Percentiles rank a stretch among this genome's conserved stretches.
Evolutionary conservation across 2,329 filamentous ascomycete genomes (phyloP).

Genomic region (Cordyceps fumosorosea): DNA sequence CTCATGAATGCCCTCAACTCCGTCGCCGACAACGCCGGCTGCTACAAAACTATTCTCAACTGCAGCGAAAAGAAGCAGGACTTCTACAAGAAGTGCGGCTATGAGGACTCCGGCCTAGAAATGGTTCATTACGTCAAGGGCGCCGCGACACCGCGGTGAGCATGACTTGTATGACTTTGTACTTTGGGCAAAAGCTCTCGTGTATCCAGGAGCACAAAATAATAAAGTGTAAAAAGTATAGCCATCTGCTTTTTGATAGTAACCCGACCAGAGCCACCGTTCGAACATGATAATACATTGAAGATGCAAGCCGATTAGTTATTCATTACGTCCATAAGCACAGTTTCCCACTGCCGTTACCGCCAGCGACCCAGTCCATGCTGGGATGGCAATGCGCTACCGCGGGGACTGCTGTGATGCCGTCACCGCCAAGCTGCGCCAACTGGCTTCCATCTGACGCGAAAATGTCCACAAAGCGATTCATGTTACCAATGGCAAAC

Average conservation of each 20-base stretch:
- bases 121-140: slow-evolving; percentile 12
- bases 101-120: slow-evolving; percentile 12
- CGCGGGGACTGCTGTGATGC: slow-evolving; percentile 89
- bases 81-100: slow-evolving; percentile 53
- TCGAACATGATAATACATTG: slow-evolving; percentile 5
- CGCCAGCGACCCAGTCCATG: slow-evolving; percentile 85
- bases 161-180: background rate
- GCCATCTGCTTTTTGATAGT: background rate
- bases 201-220: background rate
- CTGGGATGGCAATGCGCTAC: slow-evolving; percentile 86
- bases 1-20: slow-evolving; percentile 73
- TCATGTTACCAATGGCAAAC: slow-evolving; percentile 95
- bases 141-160: background rate
- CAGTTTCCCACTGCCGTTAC: slow-evolving; percentile 85
- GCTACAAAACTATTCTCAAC: slow-evolving; percentile 73
- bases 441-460: slow-evolving; percentile 77
- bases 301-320: background rate
- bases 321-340: slow-evolving; percentile 71
- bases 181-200: background rate
- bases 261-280: background rate
- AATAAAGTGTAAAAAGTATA: background rate
- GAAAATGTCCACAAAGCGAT: slow-evolving; percentile 90
- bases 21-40: slow-evolving; percentile 65
- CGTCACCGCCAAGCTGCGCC: slow-evolving; percentile 79
- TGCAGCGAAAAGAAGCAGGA: slow-evolving; percentile 72